These are phyloP conservation scores for Fulvia fulva DNA, from an alignment of 2,329 filamentous ascomycete species.

Conservation along the genomic window DNA sequence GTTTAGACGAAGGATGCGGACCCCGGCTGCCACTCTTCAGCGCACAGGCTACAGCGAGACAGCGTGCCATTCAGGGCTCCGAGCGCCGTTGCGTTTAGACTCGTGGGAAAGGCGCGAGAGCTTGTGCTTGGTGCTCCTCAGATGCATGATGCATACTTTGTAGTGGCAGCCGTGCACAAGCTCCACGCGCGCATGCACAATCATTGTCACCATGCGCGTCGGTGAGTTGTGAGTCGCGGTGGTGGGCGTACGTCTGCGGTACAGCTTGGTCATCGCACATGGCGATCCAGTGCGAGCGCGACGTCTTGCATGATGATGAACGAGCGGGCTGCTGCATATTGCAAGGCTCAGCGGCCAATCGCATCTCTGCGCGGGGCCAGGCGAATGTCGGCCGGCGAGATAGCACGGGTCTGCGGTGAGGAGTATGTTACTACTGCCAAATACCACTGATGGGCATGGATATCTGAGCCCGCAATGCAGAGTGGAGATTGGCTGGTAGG, in stretches of 20 bases:
- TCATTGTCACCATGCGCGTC: background rate
- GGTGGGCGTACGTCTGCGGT: background rate
- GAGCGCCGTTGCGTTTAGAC: conserved; percentile 9
- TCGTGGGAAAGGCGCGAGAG: conserved; percentile 8
- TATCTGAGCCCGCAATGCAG: conserved; percentile 4
- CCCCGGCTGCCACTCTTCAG: conserved; percentile 18
- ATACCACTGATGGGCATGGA: no score
- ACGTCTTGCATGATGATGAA: background rate
- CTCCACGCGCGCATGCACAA: conserved; percentile 15
- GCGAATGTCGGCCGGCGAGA: background rate
- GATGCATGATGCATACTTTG: no score
- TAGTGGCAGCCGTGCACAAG: conserved; percentile 12
- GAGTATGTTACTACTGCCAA: no score
- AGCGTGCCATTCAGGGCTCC: conserved; percentile 13
- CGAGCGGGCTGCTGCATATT: background rate
- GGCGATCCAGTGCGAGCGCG: background rate
- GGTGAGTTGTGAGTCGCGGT: background rate
- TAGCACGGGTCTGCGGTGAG: background rate
- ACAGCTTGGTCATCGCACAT: background rate
- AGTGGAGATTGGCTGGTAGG: conserved; percentile 6
- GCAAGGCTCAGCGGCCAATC: background rate
- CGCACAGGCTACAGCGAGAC: no score
- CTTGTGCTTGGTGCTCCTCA: conserved; percentile 10
- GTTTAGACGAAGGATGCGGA: conserved; percentile 22
- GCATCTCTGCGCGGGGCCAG: background rate